Evolutionary conservation across 805 yeast species (phyloP), one percentile per base, ranked within the genome.

Genomic region (Lachancea sp.): DNA sequence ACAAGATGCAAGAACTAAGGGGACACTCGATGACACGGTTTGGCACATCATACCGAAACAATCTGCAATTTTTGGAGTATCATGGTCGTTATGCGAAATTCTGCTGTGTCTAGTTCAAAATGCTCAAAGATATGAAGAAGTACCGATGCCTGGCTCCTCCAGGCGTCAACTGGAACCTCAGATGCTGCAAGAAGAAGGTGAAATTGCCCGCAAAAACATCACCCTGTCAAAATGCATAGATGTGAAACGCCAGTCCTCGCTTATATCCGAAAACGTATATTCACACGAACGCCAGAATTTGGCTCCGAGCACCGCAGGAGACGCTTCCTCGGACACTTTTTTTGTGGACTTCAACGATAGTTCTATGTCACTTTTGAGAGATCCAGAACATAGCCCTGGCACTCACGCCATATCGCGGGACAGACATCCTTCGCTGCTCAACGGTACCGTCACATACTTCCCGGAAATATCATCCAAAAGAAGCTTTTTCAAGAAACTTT

Each of bases 41-140:
- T 70, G 72, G 71, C 70, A 69, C 40, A 57, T 70, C n/a, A 65
- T 67, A 2, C 71, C 68, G 35, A 59, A 67, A 38, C 71, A 69
- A 50, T 61, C 68, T 1, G 69, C 58, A 43, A 46, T 69, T 7
- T 69, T 68, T 48, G 74, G 72, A 3, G 50, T 65, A 11, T 57
- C 59, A 1, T 68, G 70, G 65, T 58, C 68, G 27, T 32, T 67
- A 10, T 59, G 60, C 33, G 72, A 69, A 41, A 50, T 65, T 2
- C 42, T 60, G 20, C 49, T 60, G 13, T 50, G 64, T 27, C 47
- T 63, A 2, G 26, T 57, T 7, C 57, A 52, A 12, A 58, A 58
- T 36, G 33, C 62, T 25, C 54, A 56, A 32, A 47, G 45, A 36
- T 64, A 52, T 39, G 59, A 55, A 46, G 67, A 63, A 36, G 35